Evolutionary conservation across 495 filamentous ascomycete genomes (phyloP).

Genomic region (Penicillium psychrofluorescens): DNA sequence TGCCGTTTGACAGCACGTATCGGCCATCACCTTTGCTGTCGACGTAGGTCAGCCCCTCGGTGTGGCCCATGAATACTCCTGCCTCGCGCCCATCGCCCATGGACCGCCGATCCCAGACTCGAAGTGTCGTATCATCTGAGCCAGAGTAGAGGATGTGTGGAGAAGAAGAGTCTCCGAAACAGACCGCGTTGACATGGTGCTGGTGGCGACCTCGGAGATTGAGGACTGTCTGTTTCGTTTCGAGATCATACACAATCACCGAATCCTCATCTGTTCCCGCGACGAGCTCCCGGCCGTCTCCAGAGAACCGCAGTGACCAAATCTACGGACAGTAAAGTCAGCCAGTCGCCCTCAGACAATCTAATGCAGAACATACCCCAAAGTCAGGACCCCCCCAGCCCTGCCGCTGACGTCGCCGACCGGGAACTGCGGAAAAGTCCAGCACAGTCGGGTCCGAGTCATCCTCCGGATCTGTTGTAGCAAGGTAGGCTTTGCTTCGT

Average conservation of each 20-base stretch:
- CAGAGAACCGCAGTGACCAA: conserved; percentile 88
- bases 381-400: conserved; percentile 40
- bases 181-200: conserved; percentile 94
- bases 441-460: conserved; percentile 67
- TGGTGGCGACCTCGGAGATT: conserved; percentile 64
- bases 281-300: conserved; percentile 85
- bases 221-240: conserved; percentile 64
- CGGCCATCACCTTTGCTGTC: conserved; percentile 95
- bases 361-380: conserved; percentile 30
- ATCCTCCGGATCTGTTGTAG: conserved; percentile 78
- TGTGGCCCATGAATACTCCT: conserved; percentile 89
- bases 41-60: conserved; percentile 89
- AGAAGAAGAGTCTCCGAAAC: conserved; percentile 81
- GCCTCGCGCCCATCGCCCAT: conserved; percentile 84
- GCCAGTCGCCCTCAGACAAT: neutral
- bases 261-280: conserved; percentile 74
- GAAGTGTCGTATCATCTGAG: conserved; percentile 64
- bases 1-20: conserved; percentile 89
- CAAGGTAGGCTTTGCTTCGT: conserved; percentile 70
- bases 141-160: conserved; percentile 96
- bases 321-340: conserved; percentile 45
- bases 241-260: conserved; percentile 92
- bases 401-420: conserved; percentile 22
- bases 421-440: conserved; percentile 55
- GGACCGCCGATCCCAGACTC: conserved; percentile 92